A percentile compares a stretch with the other conserved stretches of the same genome.
phyloP scores from a whole-genome alignment of 805 yeast species.

The Hanseniaspora thailandica region DNA sequence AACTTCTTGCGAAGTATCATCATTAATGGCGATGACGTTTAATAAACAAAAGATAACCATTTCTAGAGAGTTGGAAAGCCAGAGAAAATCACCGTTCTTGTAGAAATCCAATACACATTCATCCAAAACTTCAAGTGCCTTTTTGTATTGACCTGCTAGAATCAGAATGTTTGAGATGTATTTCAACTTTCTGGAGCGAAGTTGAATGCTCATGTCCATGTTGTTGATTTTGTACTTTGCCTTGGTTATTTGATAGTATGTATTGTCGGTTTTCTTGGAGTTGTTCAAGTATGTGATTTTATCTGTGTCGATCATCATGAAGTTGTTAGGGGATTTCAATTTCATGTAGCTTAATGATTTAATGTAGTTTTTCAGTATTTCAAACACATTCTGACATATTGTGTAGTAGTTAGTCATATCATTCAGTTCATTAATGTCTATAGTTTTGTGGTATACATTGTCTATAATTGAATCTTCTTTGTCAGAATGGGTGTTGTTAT shows the following conservation, averaged over 20 bases:
- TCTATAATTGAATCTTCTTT: constrained; percentile 8
- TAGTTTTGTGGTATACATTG: constrained; percentile 11
- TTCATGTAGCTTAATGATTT: constrained; percentile 69
- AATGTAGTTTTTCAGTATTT: constrained; percentile 54
- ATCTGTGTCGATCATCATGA: constrained; percentile 36
- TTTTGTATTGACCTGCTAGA: constrained; percentile 64
- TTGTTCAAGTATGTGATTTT: constrained; percentile 33
- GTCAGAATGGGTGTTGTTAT: constrained; percentile 6
- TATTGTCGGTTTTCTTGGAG: constrained; percentile 20
- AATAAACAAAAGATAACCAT: constrained; percentile 22
- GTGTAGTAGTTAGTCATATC: constrained; percentile 64
- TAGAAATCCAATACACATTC: constrained; percentile 55
- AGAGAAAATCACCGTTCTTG: constrained; percentile 59
- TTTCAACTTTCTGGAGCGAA: constrained; percentile 63
- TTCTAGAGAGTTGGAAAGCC: constrained; percentile 85
- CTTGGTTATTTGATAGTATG: constrained; percentile 14
- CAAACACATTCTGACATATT: constrained; percentile 51
- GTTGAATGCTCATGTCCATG: constrained; percentile 33
- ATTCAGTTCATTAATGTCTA: constrained; percentile 21
- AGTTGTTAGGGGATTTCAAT: constrained; percentile 66
- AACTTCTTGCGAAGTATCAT: not conserved
- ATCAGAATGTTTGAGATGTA: constrained; percentile 65
- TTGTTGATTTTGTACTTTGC: constrained; percentile 19
- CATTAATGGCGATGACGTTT: not conserved
- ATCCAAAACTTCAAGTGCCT: constrained; percentile 61